These are phyloP conservation scores for Ricinus communis DNA, from an alignment of 345 rosid species.

Conservation along the genomic window DNA sequence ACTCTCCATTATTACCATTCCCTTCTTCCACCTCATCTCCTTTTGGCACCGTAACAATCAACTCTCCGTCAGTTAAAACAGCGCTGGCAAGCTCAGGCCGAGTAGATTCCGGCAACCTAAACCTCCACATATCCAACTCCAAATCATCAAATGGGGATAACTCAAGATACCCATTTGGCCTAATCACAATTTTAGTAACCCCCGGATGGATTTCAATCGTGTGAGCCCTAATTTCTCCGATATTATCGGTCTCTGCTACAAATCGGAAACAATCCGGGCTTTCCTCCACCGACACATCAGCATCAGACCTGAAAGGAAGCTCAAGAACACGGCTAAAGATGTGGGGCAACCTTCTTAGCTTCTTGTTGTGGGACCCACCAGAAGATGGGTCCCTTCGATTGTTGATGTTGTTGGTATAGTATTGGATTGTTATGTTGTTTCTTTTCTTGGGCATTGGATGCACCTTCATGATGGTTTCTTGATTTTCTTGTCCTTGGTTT, in stretches of 20 bases:
- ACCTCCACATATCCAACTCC: slow-evolving; percentile 95
- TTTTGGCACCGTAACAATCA: slow-evolving; percentile 92
- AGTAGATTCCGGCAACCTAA: slow-evolving; percentile 81
- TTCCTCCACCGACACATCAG: slow-evolving; percentile 82
- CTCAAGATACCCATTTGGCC: slow-evolving; percentile 64
- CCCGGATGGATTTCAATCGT: slow-evolving; percentile 86
- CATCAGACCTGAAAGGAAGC: slow-evolving; percentile 88
- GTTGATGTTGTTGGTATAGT: slow-evolving; percentile 28
- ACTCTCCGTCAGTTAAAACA: slow-evolving; percentile 60
- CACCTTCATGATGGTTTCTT: slow-evolving; percentile 61
- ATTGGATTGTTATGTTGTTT: slow-evolving; percentile 60
- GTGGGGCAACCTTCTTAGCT: slow-evolving; percentile 88
- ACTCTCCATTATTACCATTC: slow-evolving; percentile 38
- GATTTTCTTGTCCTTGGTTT: background rate
- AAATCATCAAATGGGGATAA: slow-evolving; percentile 57
- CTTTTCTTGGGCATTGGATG: slow-evolving; percentile 66
- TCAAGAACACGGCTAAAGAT: slow-evolving; percentile 85
- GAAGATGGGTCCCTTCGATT: slow-evolving; percentile 34
- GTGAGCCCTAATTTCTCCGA: slow-evolving; percentile 73
- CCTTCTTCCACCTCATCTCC: slow-evolving; percentile 42
- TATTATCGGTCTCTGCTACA: slow-evolving; percentile 71
- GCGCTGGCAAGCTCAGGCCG: slow-evolving; percentile 93
- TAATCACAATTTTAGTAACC: slow-evolving; percentile 74
- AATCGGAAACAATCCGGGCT: slow-evolving; percentile 70
- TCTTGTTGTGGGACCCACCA: slow-evolving; percentile 65